A percentile compares a stretch with the other conserved stretches of the same genome.
Evolutionary conservation across 345 rosid genomes (phyloP).

Genomic region (Kernera saxatilis): DNA sequence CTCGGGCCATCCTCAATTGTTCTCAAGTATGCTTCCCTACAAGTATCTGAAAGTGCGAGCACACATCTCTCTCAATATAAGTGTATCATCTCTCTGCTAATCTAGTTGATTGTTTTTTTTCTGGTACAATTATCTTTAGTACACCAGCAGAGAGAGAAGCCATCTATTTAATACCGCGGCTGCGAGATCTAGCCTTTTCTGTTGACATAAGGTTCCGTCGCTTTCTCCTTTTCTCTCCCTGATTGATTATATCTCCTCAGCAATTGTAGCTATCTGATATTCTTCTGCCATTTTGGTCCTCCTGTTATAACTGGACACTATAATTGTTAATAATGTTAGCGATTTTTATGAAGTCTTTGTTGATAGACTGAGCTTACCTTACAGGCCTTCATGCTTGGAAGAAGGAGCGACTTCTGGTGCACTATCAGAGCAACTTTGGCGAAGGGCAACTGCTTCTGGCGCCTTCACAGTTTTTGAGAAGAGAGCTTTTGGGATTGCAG

Average conservation of each 20-base stretch:
- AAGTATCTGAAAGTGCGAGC: slow-evolving; percentile 9
- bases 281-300: slow-evolving; percentile 1
- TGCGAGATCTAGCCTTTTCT: slow-evolving; percentile 91
- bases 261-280: background rate
- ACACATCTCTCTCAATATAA: slow-evolving; percentile 6
- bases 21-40: slow-evolving; percentile 54
- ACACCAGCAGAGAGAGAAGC: slow-evolving; percentile 76
- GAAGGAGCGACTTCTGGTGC: slow-evolving; percentile 39
- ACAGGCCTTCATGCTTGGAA: slow-evolving; percentile 52
- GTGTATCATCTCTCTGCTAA: slow-evolving; percentile 5
- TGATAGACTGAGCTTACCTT: slow-evolving; percentile 4
- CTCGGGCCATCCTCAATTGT: slow-evolving; percentile 89
- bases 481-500: slow-evolving; percentile 89
- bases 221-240: background rate
- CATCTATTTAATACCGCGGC: slow-evolving; percentile 65
- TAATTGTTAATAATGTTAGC: background rate
- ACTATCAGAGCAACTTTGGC: slow-evolving; percentile 81
- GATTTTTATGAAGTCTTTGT: background rate
- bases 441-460: slow-evolving; percentile 81
- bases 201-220: slow-evolving; percentile 68
- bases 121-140: slow-evolving; percentile 30
- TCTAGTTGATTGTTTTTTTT: background rate
- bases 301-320: background rate
- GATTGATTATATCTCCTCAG: background rate
- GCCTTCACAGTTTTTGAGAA: slow-evolving; percentile 71